Base-by-base conservation (phyloP, 2,329 filamentous ascomycete genomes). In the Pestalotiopsis sp. region DNA sequence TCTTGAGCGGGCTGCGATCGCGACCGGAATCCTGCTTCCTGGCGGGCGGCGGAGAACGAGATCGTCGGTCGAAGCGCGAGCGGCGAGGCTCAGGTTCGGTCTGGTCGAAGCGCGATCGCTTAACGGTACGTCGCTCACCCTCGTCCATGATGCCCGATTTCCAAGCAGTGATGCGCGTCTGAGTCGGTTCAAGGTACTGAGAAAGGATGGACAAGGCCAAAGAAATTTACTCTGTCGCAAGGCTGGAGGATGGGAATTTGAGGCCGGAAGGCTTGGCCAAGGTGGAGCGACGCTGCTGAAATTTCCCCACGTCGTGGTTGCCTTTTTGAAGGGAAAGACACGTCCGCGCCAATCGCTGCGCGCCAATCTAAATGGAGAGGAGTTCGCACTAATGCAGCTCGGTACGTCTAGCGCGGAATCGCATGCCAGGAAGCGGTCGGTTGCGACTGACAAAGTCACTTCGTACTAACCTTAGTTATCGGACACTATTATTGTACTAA, bases 51-150 rank as follows among this genome's bases (percentile, higher is more conserved):
- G 94, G 94, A 39, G 94, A 97, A 73, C 94, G 92, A 69, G 96
- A 98, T 75, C 96, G 92, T 75, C 95, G 90, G 82, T 98, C 95
- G 81, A 97, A 98, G 78, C 95, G 90, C 64, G 94, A 97, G 58
- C 87, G 78, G 74, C 90, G 91, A 68, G 92, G 90, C 77, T 96
- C 93, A 5, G 93, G 90, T 79, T 95, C 93, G 61, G 91, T 96
- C 81, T 97, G 93, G 79, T 98, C 95, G 82, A 98, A 98, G 80
- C 95, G 94, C 77, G 94, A 97, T 71, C 94, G 92, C 85, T 97
- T 97, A 70, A 86, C 84, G 70, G 85, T 85, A 71, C 90, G 89
- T 78, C 91, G 88, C 74, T 95, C 92, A 71, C 91, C 87, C 76
- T 96, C 93, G 73, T 92, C 90, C 94, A 97, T 94, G 61, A 38